These are phyloP conservation scores for Nyssa sinensis DNA, from an alignment of 148 eudicot species.

Conservation along the genomic window DNA sequence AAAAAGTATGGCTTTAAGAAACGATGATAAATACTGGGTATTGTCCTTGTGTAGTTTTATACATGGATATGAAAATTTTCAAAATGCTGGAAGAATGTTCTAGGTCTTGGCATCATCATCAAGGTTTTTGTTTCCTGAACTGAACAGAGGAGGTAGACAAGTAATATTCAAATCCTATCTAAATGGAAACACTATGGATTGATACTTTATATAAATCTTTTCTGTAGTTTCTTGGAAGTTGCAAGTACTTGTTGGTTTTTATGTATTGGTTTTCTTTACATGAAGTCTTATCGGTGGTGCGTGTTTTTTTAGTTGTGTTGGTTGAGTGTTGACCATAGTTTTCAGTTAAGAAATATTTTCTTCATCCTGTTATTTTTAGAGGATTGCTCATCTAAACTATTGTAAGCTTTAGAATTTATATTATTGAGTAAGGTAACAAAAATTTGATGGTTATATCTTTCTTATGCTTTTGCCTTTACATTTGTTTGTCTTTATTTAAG, in stretches of 20 bases:
- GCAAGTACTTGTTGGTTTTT: background rate
- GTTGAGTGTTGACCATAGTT: background rate
- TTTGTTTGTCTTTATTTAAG: too few species aligned
- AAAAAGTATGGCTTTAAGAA: slow-evolving; percentile 76
- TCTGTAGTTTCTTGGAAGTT: background rate
- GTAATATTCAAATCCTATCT: background rate
- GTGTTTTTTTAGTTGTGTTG: background rate
- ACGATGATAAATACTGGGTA: slow-evolving; percentile 28
- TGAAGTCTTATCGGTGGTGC: too few species aligned
- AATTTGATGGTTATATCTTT: too few species aligned
- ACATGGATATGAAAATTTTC: background rate
- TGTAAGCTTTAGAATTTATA: background rate
- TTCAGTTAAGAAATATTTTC: too few species aligned
- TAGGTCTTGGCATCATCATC: background rate
- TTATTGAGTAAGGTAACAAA: too few species aligned
- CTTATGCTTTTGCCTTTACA: too few species aligned
- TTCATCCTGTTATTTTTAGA: background rate
- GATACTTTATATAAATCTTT: too few species aligned
- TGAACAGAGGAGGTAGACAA: background rate
- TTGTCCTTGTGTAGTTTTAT: background rate
- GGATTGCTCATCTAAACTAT: too few species aligned
- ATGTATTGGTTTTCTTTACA: too few species aligned
- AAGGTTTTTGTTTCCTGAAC: background rate
- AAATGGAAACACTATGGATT: background rate
- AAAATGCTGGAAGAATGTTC: background rate